Evolutionary conservation across 148 eudicot genomes (phyloP), one percentile per base, ranked within the genome.

Genomic region (Cornus suecica): DNA sequence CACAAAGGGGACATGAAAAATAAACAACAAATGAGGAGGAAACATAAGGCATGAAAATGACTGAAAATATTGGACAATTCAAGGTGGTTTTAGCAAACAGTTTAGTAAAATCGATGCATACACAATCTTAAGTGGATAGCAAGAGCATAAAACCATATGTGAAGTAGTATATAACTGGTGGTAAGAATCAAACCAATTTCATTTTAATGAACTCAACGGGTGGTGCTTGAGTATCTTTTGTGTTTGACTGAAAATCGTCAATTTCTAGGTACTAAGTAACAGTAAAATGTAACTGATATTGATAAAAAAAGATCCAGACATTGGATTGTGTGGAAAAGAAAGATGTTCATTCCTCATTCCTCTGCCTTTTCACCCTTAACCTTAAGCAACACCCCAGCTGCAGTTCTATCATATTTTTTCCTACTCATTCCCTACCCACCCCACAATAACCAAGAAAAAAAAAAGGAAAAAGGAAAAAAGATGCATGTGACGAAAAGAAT

Each of bases 1-100:
- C 18, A 62, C 14, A 73, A 26, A 23, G 62, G 65, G 25, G 20
- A 42, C n/a, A 30, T 42, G 41, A 79, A 66, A 51, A 71, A 41
- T 58, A 45, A 74, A 56, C 20, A 37, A 18, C 56, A 34, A 37
- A 16, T 48, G 20, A 48, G 54, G 20, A 48, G 54, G 54, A 48
- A 48, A 48, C 20, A 48, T 48, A 3, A 3, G 20, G 54, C 20
- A 48, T 48, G 54, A 48, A 48, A 16, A 16, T 13, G 54, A 48
- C 54, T 11, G 20, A 4, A 11, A 48, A 48, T 48, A 48, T 48
- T 48, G 54, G 18, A 48, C 54, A 48, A 48, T 48, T 13, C 54
- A 48, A 48, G 54, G 54, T 48, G 54, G 54, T 48, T 16, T 3
- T 48, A 48, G 2, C 15, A 14, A 5, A 48, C 20, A 1, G 1